Conservation (phyloP, 192 early-diverging fungal genomes). For the Coemansia sp. region DNA sequence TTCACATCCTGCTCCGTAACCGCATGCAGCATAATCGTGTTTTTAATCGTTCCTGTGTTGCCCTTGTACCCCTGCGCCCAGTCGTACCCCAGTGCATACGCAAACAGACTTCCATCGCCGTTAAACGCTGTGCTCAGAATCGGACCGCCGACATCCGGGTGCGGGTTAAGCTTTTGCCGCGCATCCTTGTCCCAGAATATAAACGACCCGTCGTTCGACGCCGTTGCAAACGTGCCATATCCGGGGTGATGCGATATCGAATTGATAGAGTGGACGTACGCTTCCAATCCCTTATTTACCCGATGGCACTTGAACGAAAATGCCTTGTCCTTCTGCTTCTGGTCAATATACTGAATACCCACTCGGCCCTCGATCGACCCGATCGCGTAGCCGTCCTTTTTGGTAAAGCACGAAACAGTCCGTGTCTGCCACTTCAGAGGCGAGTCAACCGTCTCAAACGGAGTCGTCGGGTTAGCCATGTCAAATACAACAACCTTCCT, state of each 20-base stretch:
- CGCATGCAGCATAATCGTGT: slow-evolving; percentile 78
- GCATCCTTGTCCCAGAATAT: slow-evolving; percentile 96
- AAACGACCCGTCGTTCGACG: slow-evolving; percentile 81
- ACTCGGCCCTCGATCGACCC: slow-evolving; percentile 94
- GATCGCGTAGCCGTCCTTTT: slow-evolving; percentile 79
- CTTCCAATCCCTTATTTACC: slow-evolving; percentile 63
- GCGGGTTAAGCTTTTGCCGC: slow-evolving; percentile 77
- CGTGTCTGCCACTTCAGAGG: slow-evolving; percentile 64
- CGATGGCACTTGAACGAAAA: slow-evolving; percentile 96
- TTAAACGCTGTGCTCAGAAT: slow-evolving; percentile 78
- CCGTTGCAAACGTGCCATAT: slow-evolving; percentile 87
- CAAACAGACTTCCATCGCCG: slow-evolving; percentile 82
- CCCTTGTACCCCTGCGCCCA: slow-evolving; percentile 79
- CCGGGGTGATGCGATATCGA: slow-evolving; percentile 43
- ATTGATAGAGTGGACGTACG: slow-evolving; percentile 60
- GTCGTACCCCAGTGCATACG: slow-evolving; percentile 88
- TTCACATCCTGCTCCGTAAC: slow-evolving; percentile 78
- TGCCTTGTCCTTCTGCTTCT: slow-evolving; percentile 59
- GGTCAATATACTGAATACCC: slow-evolving; percentile 89
- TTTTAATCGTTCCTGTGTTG: slow-evolving; percentile 56
- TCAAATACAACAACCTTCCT: slow-evolving; percentile 79
- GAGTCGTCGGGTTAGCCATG: slow-evolving; percentile 69
- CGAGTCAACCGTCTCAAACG: slow-evolving; percentile 64
- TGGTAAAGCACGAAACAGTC: slow-evolving; percentile 74
- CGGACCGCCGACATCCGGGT: slow-evolving; percentile 60